Base-by-base conservation (phyloP, 768 basidiomycete species). In the Leccinum longicurvipes region DNA sequence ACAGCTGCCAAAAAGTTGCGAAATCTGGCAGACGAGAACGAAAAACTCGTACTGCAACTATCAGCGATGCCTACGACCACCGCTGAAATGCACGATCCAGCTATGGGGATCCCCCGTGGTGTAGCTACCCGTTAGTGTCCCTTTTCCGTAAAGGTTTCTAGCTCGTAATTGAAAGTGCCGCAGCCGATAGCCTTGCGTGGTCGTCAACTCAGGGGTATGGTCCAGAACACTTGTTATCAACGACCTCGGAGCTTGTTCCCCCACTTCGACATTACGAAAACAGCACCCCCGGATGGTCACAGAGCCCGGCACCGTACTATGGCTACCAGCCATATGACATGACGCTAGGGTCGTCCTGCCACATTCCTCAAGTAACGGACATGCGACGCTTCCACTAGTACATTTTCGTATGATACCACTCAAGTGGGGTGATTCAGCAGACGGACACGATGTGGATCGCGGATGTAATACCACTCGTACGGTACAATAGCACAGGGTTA, bases 1-100 rank as follows among this genome's bases (percentile, higher is more conserved):
- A 59, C 39, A 50, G 76, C 82, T 46, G 80, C 80, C 1, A 81
- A 77, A 75, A 79, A 83, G 67, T 77, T 81, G 77, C 56, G 63
- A 48, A 52, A 59, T 29, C 67, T 67, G 6, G 64, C 64, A 1
- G 58, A 66, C 15, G 64, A 67, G 32, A 67, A 67, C 44, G 54
- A 68, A 61, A 52, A 53, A 6, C 65, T 66, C 17, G 31, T 50
- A 11, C 25, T 52, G 12, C 47, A 15, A 28, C 9, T 68, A 36
- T 66, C 63, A 41, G 63, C 54, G 6, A 36, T 54, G n/a, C 49
- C 60, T 27, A 42, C 34, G 9, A 10, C 57, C 24, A 46, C 31
- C 17, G 7, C n/a, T 46, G 48, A 12, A 2, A 4, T 5, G 23
- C 34, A 46, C 8, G 39, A 45, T n/a, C 21, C 50, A 41, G 54